Evolutionary conservation across 2,329 filamentous ascomycete species (phyloP).

Genomic region (Trichoderma semiorbis): DNA sequence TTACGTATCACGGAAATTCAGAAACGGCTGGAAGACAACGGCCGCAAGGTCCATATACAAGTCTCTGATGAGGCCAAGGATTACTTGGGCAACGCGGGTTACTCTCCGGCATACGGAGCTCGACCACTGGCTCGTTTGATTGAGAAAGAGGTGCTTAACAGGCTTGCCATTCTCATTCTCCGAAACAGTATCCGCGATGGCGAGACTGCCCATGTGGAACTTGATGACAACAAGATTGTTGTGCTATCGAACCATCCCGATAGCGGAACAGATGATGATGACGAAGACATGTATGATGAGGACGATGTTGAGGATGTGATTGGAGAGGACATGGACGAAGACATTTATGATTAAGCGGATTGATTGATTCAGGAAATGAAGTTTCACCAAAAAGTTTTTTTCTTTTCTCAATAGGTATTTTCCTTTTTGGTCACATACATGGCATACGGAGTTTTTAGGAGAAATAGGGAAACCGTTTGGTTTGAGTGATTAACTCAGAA

Average conservation of each 20-base stretch:
- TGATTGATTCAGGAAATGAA: background rate
- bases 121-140: conserved; percentile 85
- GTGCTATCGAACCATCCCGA: conserved; percentile 79
- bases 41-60: conserved; percentile 79
- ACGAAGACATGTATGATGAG: conserved; percentile 68
- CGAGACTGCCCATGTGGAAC: conserved; percentile 73
- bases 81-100: conserved; percentile 86
- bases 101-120: conserved; percentile 93
- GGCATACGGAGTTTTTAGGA: conserved; percentile 2
- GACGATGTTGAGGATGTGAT: conserved; percentile 70
- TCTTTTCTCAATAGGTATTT: background rate
- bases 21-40: conserved; percentile 80
- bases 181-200: conserved; percentile 81
- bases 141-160: conserved; percentile 95
- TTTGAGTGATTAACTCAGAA: background rate
- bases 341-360: conserved; percentile 42
- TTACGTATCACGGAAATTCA: conserved; percentile 85
- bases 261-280: conserved; percentile 59
- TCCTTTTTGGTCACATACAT: background rate
- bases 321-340: conserved; percentile 59
- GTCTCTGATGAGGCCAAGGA: conserved; percentile 84
- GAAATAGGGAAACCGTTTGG: background rate
- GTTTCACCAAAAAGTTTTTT: background rate
- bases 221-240: conserved; percentile 74
- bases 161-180: conserved; percentile 85